Evolutionary conservation across 345 rosid genomes (phyloP), one percentile per base, ranked within the genome.

Genomic region (Excoecaria agallocha): DNA sequence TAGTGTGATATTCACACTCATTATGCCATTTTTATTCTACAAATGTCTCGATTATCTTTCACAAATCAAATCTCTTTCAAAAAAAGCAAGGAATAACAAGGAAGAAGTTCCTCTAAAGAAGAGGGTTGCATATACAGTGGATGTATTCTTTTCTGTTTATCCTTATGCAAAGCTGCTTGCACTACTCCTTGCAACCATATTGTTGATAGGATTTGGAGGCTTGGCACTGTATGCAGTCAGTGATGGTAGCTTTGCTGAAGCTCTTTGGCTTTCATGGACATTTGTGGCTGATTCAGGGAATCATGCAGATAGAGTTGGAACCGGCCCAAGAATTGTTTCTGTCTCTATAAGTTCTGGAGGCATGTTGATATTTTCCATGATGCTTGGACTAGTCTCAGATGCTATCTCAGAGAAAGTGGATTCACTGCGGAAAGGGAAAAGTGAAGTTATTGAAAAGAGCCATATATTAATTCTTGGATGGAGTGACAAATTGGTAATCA

Each of bases 351-450:
- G 93, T 78, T 89, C 97, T 39, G 97, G 98, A 77, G 98, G 96
- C 61, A 93, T 93, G 98, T 76, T 93, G 84, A 88, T 93, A 77
- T 91, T 89, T 71, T 94, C 96, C 12, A 93, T 90, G 90, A 93
- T 93, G 98, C 96, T 91, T 72, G 98, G 98, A 68, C 96, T 93
- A 64, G 89, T 91, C 75, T 91, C 96, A 7, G 96, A 93, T 85
- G 94, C 96, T 57, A 91, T 93, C 76, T 86, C 98, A 19, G 96
- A 93, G 84, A 93, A 90, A 87, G 96, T 93, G 37, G 98, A 93
- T 90, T 93, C 97, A 12, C 66, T 91, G 74, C 75, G 91, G 75
- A 93, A 93, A 82, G 98, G 98, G 73, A 91, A 89, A 80, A 93
- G 98, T 46, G 96, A 93, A 87, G 98, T 93, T 70, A 91, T 93